Conservation (phyloP, 805 yeast species). For the Schwanniomyces polymorphus region DNA sequence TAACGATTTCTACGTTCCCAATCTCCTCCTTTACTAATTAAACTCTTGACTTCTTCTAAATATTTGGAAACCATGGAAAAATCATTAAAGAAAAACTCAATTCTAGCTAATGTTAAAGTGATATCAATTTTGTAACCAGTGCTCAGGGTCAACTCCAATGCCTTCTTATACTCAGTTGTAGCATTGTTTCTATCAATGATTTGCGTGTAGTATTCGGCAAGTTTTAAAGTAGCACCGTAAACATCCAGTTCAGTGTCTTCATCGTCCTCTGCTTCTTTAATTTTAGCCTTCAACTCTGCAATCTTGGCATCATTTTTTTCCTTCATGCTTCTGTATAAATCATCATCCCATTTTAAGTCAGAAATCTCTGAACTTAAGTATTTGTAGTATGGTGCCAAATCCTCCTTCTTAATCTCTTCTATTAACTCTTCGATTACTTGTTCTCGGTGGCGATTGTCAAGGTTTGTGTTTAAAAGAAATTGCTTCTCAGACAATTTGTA, state of each 20-base stretch:
- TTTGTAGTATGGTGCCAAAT: constrained; percentile 82
- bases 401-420: constrained; percentile 54
- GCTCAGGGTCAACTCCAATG: constrained; percentile 76
- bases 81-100: constrained; percentile 90
- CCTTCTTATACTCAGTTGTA: constrained; percentile 61
- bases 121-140: constrained; percentile 91
- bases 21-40: constrained; percentile 96
- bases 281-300: constrained; percentile 51
- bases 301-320: constrained; percentile 58
- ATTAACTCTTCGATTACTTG: constrained; percentile 46
- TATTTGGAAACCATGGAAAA: constrained; percentile 65
- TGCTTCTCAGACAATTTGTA: constrained; percentile 79
- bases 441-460: constrained; percentile 37
- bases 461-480: constrained; percentile 53
- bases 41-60: constrained; percentile 66
- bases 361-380: constrained; percentile 46
- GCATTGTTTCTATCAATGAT: constrained; percentile 83
- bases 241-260: constrained; percentile 87
- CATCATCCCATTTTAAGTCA: constrained; percentile 58
- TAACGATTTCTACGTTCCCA: constrained; percentile 97
- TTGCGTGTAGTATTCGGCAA: constrained; percentile 85
- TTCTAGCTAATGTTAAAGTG: constrained; percentile 73
- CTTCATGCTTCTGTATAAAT: constrained; percentile 50
- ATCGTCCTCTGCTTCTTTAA: constrained; percentile 55
- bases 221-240: constrained; percentile 69